Evolutionary conservation across 2,329 filamentous ascomycete species (phyloP), one percentile per base, ranked within the genome.

Genomic region (Drechslerella dactyloides): DNA sequence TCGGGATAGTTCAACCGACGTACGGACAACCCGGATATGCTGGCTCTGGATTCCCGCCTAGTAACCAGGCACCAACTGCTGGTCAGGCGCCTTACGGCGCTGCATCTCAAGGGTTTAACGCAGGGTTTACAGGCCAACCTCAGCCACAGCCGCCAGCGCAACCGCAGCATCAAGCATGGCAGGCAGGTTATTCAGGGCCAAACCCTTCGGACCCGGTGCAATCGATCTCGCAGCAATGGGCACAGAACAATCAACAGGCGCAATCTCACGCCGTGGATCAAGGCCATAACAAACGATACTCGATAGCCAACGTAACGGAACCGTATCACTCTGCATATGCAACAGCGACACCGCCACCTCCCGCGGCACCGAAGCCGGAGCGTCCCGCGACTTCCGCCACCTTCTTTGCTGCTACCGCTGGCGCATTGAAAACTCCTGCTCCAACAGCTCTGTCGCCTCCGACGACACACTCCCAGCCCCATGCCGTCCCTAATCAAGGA

Each of bases 291-390:
- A 72, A 72, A 17, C 37, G 68, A 10, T 72, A 72, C 15, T 72
- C 68, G 2, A 42, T 72, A 17, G 68, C 68, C 24, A 65, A 60
- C 21, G 42, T 72, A 27, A 65, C 46, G 10, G 68, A 72, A 11
- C 68, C 68, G 27, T 72, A 72, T 53, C 68, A 72, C 37, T 57
- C 69, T 53, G 68, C 68, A n/a, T 73, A 73, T 42, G 69, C 69
- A 27, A 68, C 69, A 10, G 69, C 63, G 19, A 73, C 69, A 1
- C 69, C 69, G 7, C 69, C 69, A 2, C 69, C 69, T 24, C 69
- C 69, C 42, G 69, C 69, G 17, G 69, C 69, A 1, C 69, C 69
- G 15, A 73, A 73, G 37, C 69, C 69, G 21, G 62, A 73, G 33
- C 69, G 69, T 23, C 68, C 69, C 58, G 69, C 69, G 27, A 73